Percentiles rank a stretch among this genome's conserved stretches.
phyloP scores from a whole-genome alignment of 768 basidiomycete species.

The Leccinum variicolor region DNA sequence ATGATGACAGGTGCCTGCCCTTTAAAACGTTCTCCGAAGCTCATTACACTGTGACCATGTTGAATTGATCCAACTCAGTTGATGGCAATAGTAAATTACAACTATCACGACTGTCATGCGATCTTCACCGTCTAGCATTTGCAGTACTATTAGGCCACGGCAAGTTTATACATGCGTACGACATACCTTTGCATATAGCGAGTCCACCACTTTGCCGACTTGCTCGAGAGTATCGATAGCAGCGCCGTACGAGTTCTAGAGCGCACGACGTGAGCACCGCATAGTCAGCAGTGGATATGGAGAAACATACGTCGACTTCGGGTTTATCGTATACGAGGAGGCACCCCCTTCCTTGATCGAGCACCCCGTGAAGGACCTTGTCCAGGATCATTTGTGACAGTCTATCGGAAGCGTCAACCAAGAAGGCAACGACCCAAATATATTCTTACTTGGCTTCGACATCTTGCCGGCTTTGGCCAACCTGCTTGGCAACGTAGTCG shows the following conservation, averaged over 20 bases:
- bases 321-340: conserved; percentile 87
- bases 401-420: conserved; percentile 38
- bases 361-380: conserved; percentile 88
- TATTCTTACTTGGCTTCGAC: conserved; percentile 84
- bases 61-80: background rate
- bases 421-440: background rate
- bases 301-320: conserved; percentile 70
- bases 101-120: conserved; percentile 22
- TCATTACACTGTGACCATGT: background rate
- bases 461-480: conserved; percentile 81
- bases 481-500: conserved; percentile 79
- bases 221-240: conserved; percentile 89
- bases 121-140: conserved; percentile 41
- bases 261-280: conserved; percentile 4
- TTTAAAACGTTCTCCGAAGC: background rate
- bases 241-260: conserved; percentile 80
- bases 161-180: background rate
- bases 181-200: conserved; percentile 79
- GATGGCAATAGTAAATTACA: background rate
- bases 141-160: background rate
- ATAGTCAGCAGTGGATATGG: background rate
- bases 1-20: background rate
- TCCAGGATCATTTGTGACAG: conserved; percentile 98
- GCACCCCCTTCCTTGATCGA: conserved; percentile 95
- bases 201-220: conserved; percentile 91